Evolutionary conservation across 1,139 yeast genomes (phyloP).

Genomic region (Taphrina betulina): DNA sequence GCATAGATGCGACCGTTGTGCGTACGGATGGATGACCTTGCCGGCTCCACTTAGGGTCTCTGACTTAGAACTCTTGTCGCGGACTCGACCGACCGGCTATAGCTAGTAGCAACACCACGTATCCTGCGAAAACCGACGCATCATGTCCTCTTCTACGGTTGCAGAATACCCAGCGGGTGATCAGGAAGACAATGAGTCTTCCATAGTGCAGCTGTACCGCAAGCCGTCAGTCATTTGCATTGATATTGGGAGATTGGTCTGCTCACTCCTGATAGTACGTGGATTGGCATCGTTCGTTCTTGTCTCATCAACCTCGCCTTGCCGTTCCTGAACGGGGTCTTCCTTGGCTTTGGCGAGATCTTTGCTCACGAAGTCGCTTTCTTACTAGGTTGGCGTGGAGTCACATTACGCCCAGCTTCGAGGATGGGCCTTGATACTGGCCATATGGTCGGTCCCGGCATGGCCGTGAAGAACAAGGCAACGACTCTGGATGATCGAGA

Average conservation of each 20-base stretch:
- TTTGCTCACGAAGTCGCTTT: slow-evolving; percentile 91
- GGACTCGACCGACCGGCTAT: too few relatives aligned
- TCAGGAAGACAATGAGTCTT: slow-evolving; percentile 10
- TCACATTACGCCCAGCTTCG: slow-evolving; percentile 51
- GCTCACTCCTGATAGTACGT: background rate
- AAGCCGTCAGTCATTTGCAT: background rate
- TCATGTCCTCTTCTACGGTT: too few relatives aligned
- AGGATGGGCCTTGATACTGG: slow-evolving; percentile 19
- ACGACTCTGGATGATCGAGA: slow-evolving; percentile 9
- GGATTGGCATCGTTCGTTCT: slow-evolving; percentile 45
- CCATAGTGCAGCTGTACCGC: slow-evolving; percentile 7
- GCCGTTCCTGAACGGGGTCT: slow-evolving; percentile 90
- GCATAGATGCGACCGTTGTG: too few relatives aligned
- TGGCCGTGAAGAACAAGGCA: background rate
- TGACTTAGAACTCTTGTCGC: too few relatives aligned
- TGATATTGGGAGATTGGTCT: background rate
- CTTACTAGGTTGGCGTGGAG: slow-evolving; percentile 74
- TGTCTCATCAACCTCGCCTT: slow-evolving; percentile 72
- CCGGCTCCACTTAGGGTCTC: too few relatives aligned
- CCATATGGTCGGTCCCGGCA: slow-evolving; percentile 26
- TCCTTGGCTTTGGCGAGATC: slow-evolving; percentile 96
- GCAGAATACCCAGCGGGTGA: too few relatives aligned
- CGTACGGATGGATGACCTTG: too few relatives aligned
- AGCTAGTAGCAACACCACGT: too few relatives aligned
- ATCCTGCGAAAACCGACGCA: too few relatives aligned